These are phyloP conservation scores for Penicillium psychrosexuale DNA, from an alignment of 2,329 filamentous ascomycete species.

Conservation along the genomic window DNA sequence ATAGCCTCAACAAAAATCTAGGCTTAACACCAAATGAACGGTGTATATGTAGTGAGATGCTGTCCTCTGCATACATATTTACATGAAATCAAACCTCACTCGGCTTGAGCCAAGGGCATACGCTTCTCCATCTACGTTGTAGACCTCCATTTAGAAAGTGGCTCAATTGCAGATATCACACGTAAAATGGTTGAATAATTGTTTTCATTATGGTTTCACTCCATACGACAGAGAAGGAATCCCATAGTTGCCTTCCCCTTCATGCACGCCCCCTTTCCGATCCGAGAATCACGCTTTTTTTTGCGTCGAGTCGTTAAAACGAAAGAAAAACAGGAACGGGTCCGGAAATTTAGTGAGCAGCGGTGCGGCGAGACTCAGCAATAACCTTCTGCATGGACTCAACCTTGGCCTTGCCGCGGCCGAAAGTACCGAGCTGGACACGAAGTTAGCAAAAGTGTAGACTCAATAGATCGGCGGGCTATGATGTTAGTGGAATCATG, in stretches of 20 bases:
- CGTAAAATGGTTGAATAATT: slow-evolving; percentile 22
- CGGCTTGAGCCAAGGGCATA: not conserved
- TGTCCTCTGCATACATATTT: not conserved
- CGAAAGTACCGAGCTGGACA: slow-evolving; percentile 88
- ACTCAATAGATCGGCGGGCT: not conserved
- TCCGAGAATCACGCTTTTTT: slow-evolving; percentile 25
- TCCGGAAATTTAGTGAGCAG: slow-evolving; percentile 56
- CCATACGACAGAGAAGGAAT: slow-evolving; percentile 22
- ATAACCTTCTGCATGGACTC: slow-evolving; percentile 98
- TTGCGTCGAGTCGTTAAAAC: slow-evolving; percentile 27
- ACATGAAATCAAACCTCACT: not conserved
- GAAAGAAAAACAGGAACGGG: slow-evolving; percentile 26
- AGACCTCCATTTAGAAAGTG: not conserved
- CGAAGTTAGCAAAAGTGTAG: slow-evolving; percentile 1
- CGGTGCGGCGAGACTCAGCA: slow-evolving; percentile 80
- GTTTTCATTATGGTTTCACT: slow-evolving; percentile 31
- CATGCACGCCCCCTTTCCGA: slow-evolving; percentile 27
- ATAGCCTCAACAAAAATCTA: not conserved
- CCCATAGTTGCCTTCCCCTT: slow-evolving; percentile 29
- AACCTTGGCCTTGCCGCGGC: slow-evolving; percentile 98
- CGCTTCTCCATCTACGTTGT: not conserved
- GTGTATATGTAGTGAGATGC: no score
- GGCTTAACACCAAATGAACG: not conserved
- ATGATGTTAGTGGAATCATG: not conserved
- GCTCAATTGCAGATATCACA: slow-evolving; percentile 4